Evolutionary conservation across 2,329 filamentous ascomycete species (phyloP), one percentile per base, ranked within the genome.

Genomic region (Hypomyces perniciosus): DNA sequence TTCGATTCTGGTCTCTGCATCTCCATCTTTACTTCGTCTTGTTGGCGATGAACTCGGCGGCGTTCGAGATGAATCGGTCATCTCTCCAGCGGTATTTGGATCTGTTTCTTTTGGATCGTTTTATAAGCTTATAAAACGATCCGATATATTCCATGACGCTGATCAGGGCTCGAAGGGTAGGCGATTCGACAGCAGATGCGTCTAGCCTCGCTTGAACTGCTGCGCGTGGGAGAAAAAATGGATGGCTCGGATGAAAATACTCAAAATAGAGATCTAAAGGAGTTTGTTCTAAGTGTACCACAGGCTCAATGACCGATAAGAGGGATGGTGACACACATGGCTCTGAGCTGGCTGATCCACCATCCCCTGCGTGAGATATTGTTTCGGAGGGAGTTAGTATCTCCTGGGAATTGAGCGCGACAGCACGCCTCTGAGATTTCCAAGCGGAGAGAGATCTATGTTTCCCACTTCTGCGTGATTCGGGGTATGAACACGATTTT

Each of bases 61-160:
- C 12, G 12, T 35, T 12, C 12, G 33, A 35, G 33, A 35, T 8
- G 8, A 35, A 35, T 35, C 33, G 12, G 33, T 12, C 12, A 8
- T 35, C 2, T 8, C 33, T 12, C 33, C 33, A 35, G 33, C 3
- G 12, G 8, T 35, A 4, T 8, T 12, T 12, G 33, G 33, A 35
- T 35, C 8, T 12, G 33, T 35, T 35, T 35, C 33, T 35, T 35
- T 35, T 8, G 33, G 33, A n/a, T n/a, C n/a, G n/a, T n/a, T n/a
- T n/a, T n/a, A n/a, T n/a, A n/a, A n/a, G n/a, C 27, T 28, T 28
- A 29, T 53, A 49, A 35, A 45, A 53, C 1, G 46, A 53, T 3
- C 51, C 51, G 29, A 53, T 49, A 34, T 49, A 41, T 41, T 44
- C 28, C 51, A 49, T 49, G 34, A 46, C 46, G 1, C 8, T 31